Percentiles rank a stretch among this genome's conserved stretches.
Conservation (phyloP, 441 rosid genomes). For the Arabidopsis lyrata region DNA sequence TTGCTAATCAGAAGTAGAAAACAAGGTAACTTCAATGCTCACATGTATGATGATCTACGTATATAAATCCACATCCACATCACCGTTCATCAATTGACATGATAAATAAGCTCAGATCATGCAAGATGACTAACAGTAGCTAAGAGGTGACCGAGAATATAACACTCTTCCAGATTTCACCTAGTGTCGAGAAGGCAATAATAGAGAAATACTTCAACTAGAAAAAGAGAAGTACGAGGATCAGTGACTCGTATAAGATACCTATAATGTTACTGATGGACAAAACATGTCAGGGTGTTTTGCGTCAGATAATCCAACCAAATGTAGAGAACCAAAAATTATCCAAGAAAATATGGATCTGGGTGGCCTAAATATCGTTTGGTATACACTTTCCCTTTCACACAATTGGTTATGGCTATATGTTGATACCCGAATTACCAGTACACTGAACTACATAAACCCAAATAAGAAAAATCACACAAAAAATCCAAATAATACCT, state of each 20-base stretch:
- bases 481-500: neutral
- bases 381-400: slow-evolving; percentile 2
- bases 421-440: neutral
- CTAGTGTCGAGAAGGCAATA: slow-evolving; percentile 3
- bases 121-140: slow-evolving; percentile 24
- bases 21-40: slow-evolving; percentile 14
- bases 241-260: neutral
- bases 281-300: neutral
- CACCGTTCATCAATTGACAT: slow-evolving; percentile 1
- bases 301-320: neutral
- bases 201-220: neutral
- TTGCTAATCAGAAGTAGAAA: slow-evolving; percentile 12
- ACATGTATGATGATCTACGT: neutral
- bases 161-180: slow-evolving; percentile 3
- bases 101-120: slow-evolving; percentile 23
- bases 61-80: neutral
- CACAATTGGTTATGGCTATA: neutral
- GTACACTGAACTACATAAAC: neutral
- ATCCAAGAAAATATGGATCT: neutral
- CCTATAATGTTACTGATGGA: neutral
- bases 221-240: neutral
- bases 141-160: neutral
- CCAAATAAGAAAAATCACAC: neutral
- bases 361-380: neutral
- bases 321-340: neutral